A percentile compares a stretch with the other conserved stretches of the same genome.
Evolutionary conservation across 257 asterid genomes (phyloP).

Genomic region (Nicotiana obtusifolia): DNA sequence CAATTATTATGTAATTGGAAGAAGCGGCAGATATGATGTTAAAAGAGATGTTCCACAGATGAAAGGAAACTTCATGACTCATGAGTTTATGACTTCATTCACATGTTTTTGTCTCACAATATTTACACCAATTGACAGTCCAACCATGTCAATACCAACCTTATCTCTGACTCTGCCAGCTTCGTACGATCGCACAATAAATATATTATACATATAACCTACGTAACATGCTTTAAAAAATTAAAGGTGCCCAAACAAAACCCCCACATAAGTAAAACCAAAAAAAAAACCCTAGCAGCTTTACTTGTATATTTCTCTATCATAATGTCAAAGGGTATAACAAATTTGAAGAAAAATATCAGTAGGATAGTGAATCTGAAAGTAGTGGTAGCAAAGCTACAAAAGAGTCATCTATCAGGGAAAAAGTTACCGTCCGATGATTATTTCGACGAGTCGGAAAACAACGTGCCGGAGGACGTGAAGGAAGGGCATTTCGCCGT

Average conservation of each 20-base stretch:
- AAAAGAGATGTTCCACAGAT: constrained; percentile 34
- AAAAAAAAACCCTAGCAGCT: not conserved
- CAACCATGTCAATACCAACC: constrained; percentile 6
- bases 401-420: constrained; percentile 35
- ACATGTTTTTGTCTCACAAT: constrained; percentile 51
- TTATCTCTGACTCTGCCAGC: constrained; percentile 6
- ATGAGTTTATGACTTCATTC: constrained; percentile 4
- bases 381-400: constrained; percentile 25
- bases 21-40: constrained; percentile 21
- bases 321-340: constrained; percentile 15
- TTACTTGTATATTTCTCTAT: not conserved
- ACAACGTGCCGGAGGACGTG: constrained; percentile 46
- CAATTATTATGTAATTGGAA: not conserved
- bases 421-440: constrained; percentile 16
- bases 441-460: constrained; percentile 16
- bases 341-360: constrained; percentile 21
- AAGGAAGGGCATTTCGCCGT: constrained; percentile 46
- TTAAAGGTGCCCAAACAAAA: not conserved
- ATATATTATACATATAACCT: constrained; percentile 1
- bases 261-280: not conserved
- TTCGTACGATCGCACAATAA: constrained; percentile 9
- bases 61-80: constrained; percentile 17
- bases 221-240: not conserved
- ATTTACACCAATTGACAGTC: constrained; percentile 10
- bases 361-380: constrained; percentile 27